Evolutionary conservation across 2,329 filamentous ascomycete species (phyloP), one percentile per base, ranked within the genome.

Genomic region (Pyricularia sp.): DNA sequence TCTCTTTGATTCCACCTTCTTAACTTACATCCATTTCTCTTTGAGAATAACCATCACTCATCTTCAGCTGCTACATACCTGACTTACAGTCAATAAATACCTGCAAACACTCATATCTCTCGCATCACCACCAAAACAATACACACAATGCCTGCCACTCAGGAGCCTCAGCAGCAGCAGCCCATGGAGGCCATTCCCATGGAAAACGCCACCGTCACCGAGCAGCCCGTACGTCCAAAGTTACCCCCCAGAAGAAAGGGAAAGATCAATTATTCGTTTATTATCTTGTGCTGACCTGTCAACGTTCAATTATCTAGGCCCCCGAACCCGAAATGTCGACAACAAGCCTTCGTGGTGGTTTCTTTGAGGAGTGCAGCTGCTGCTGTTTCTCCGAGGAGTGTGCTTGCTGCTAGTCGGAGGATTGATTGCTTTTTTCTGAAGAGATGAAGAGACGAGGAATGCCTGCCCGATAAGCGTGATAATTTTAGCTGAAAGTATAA

Each of bases 311-410:
- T 7, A 49, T 8, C 19, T 24, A 73, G 71, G 59, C 67, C 19
- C 62, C 68, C 19, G 71, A 73, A 68, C 68, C 71, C 59, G 70
- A 72, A 4, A 60, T 60, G 57, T 26, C 69, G 53, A 68, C 40
- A 49, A 49, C 40, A 49, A 49, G 60, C 9, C 60, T 73, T 68
- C 72, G 72, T 65, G 72, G 72, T 33, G 72, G 72, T 40, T 72
- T 73, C 65, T 67, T 71, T 22, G 72, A 73, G 67, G 71, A 73
- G 66, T 73, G 72, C 65, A 66, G 67, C 62, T 73, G 72, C 69
- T 73, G 72, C 64, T 70, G 72, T 66, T 73, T 66, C 67, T 66
- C 66, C 26, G 71, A 73, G 67, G 68, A 69, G 64, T 72, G 70
- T 63, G 65, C 24, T n/a, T 73, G 72, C 68, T 73, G 72, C 68